Conservation (phyloP, 2,329 filamentous ascomycete species). For the Fusarium phyllophilum region DNA sequence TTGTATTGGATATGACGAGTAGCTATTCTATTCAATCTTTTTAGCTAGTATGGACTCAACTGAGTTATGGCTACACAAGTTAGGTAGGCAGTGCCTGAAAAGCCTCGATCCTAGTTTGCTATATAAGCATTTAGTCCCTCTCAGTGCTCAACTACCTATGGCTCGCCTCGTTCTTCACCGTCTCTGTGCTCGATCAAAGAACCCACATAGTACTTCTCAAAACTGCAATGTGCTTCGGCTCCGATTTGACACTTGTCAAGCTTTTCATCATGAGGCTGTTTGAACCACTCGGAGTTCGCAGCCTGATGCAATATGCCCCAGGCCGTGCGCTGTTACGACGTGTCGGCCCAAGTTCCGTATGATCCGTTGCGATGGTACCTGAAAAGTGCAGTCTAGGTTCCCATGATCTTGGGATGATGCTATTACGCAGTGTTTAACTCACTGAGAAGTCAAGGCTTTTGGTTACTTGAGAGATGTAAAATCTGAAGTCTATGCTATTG, state of each 20-base stretch:
- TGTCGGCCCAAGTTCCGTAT: slow-evolving; percentile 16
- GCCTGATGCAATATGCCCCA: not conserved
- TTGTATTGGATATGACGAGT: not conserved
- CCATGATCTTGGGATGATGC: slow-evolving; percentile 4
- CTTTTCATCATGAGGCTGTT: not conserved
- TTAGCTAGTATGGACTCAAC: not conserved
- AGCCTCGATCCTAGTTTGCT: not conserved
- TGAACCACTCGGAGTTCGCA: not conserved
- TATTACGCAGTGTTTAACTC: not conserved
- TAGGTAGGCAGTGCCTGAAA: not conserved
- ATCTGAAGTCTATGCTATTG: not conserved
- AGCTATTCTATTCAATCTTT: not conserved
- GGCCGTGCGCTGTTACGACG: slow-evolving; percentile 8
- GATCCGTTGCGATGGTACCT: slow-evolving; percentile 16
- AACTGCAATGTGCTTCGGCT: slow-evolving; percentile 5
- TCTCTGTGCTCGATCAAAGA: slow-evolving; percentile 7
- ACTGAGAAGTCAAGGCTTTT: not conserved
- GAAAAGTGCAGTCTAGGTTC: not conserved
- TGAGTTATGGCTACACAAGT: not conserved
- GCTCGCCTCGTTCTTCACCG: slow-evolving; percentile 17
- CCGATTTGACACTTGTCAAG: slow-evolving; percentile 1
- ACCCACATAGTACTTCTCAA: slow-evolving; percentile 14
- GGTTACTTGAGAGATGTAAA: not conserved
- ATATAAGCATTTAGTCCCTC: not conserved
- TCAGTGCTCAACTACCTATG: not conserved